Conservation (phyloP, 768 basidiomycete species). For the Boletus rubroflammeus region DNA sequence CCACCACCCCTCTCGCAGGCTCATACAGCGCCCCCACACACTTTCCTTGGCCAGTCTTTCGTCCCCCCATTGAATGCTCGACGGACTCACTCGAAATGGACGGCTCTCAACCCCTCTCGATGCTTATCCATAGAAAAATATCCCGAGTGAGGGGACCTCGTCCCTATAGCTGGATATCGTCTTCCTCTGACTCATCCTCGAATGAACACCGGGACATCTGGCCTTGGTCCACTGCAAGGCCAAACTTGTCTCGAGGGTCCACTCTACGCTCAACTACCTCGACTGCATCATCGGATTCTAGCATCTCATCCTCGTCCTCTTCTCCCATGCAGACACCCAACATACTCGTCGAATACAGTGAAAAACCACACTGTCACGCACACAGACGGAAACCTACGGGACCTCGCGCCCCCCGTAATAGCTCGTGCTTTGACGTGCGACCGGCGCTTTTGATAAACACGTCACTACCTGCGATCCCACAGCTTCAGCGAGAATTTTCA, state of each 20-base stretch:
- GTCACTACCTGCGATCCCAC: constrained; percentile 6
- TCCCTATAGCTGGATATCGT: constrained; percentile 26
- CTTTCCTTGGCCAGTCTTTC: not conserved
- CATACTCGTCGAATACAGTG: constrained; percentile 3
- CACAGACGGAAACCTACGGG: constrained; percentile 25
- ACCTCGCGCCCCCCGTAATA: constrained; percentile 23
- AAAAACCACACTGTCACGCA: not conserved
- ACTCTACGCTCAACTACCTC: constrained; percentile 16
- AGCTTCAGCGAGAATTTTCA: constrained; percentile 1
- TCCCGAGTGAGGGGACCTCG: constrained; percentile 28
- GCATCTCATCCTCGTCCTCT: constrained; percentile 10
- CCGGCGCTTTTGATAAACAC: constrained; percentile 20
- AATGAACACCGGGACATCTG: constrained; percentile 16
- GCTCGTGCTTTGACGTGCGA: constrained; percentile 3
- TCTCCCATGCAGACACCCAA: constrained; percentile 6
- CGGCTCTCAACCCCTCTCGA: constrained; percentile 2
- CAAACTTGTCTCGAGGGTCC: constrained; percentile 13
- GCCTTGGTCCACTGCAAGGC: constrained; percentile 14
- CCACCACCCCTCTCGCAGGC: constrained; percentile 1
- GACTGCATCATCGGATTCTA: constrained; percentile 13
- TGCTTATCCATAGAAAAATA: constrained; percentile 8
- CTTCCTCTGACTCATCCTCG: constrained; percentile 11
- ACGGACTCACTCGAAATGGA: constrained; percentile 11
- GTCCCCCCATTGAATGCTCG: not conserved
- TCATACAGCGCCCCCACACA: not conserved